Percentiles rank a stretch among this genome's conserved stretches.
These are phyloP conservation scores for Populus hybrid DNA, from an alignment of 441 rosid genomes.

Conservation along the genomic window DNA sequence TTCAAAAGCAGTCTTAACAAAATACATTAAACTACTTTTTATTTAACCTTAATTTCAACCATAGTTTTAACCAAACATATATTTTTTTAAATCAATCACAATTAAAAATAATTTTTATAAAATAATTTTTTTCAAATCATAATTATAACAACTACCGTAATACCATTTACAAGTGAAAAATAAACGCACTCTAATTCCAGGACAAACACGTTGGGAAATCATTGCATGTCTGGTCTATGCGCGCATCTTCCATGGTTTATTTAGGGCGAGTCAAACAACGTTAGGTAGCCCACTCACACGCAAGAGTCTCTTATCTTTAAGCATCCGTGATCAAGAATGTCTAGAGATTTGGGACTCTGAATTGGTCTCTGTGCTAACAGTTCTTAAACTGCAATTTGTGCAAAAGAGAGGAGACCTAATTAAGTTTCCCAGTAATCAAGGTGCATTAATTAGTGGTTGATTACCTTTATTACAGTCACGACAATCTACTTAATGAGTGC, in stretches of 20 bases:
- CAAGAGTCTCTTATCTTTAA: too few species aligned
- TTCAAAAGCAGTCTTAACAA: too few species aligned
- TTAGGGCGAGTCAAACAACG: neutral
- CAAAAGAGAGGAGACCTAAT: neutral
- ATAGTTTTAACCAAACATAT: too few species aligned
- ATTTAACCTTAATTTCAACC: too few species aligned
- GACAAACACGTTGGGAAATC: neutral
- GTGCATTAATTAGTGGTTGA: neutral
- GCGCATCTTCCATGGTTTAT: neutral
- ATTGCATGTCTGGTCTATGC: neutral
- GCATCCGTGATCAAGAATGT: neutral
- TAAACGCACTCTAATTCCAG: too few species aligned
- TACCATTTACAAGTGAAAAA: too few species aligned
- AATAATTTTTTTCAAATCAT: too few species aligned
- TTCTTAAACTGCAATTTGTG: neutral
- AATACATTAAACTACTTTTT: too few species aligned
- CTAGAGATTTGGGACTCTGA: neutral
- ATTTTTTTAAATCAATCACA: too few species aligned
- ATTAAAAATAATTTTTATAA: too few species aligned
- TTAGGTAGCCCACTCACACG: neutral
- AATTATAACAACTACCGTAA: too few species aligned
- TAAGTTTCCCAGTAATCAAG: neutral
- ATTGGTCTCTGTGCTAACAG: too few species aligned
- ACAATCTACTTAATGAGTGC: slow-evolving; percentile 5
- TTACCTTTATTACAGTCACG: slow-evolving; percentile 6